A percentile compares a stretch with the other conserved stretches of the same genome.
Evolutionary conservation across 306 rosid species (phyloP).

Genomic region (Citrullus amarus): DNA sequence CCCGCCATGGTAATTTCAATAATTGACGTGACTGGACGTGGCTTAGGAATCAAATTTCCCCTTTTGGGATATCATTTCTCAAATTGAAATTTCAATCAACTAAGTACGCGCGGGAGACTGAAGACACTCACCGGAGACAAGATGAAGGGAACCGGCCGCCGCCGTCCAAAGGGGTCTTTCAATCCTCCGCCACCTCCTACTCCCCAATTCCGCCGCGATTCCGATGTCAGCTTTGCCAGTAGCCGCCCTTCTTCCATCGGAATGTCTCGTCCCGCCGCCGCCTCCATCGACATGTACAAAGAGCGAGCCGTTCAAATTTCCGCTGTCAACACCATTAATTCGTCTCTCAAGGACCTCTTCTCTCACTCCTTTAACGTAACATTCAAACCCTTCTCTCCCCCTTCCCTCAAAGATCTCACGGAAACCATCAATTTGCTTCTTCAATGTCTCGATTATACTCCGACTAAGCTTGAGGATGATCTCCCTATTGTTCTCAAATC

Average conservation of each 20-base stretch:
- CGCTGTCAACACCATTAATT: slow-evolving; percentile 44
- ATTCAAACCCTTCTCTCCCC: slow-evolving; percentile 41
- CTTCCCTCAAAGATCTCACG: slow-evolving; percentile 64
- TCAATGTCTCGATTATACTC: slow-evolving; percentile 32
- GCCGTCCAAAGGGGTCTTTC: slow-evolving; percentile 36
- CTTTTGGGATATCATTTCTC: not conserved
- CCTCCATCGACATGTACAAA: slow-evolving; percentile 57
- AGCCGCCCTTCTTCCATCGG: slow-evolving; percentile 79
- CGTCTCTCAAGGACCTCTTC: slow-evolving; percentile 30
- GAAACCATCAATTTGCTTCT: slow-evolving; percentile 52
- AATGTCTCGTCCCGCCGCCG: slow-evolving; percentile 20
- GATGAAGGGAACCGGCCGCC: slow-evolving; percentile 50
- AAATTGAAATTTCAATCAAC: not conserved
- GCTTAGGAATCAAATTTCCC: not conserved
- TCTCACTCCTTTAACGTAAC: slow-evolving; percentile 31
- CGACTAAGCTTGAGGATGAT: slow-evolving; percentile 58
- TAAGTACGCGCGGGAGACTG: not conserved
- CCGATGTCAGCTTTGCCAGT: slow-evolving; percentile 77
- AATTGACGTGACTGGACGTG: not conserved
- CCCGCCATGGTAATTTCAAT: not conserved
- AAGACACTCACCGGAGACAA: not conserved
- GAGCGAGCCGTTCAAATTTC: slow-evolving; percentile 52
- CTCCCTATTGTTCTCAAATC: slow-evolving; percentile 47
- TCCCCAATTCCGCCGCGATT: slow-evolving; percentile 46
- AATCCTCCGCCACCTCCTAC: slow-evolving; percentile 44